Conservation (phyloP, 305 asterid genomes). For the Solanum hybrid region DNA sequence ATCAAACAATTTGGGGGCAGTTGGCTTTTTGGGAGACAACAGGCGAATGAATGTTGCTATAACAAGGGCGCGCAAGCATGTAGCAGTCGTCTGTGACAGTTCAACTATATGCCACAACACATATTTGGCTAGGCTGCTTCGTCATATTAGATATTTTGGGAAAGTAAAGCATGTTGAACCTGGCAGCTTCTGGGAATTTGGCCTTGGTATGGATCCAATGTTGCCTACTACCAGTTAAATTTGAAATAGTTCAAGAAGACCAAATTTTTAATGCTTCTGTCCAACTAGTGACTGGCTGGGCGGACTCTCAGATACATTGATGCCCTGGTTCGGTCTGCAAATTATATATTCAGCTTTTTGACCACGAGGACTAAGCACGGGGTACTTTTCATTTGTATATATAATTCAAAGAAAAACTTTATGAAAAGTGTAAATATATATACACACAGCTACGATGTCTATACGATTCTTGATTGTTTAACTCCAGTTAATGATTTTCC, state of each 20-base stretch:
- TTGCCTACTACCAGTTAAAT: slow-evolving; percentile 32
- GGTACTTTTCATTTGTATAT: slow-evolving; percentile 4
- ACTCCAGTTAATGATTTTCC: background rate
- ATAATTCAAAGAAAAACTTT: background rate
- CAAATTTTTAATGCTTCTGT: background rate
- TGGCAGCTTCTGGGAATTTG: slow-evolving; percentile 75
- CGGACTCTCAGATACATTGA: background rate
- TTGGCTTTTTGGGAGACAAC: slow-evolving; percentile 95
- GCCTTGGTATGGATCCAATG: slow-evolving; percentile 83
- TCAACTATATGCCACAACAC: slow-evolving; percentile 96
- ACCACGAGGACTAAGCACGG: background rate
- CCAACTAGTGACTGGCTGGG: background rate
- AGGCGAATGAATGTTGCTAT: slow-evolving; percentile 93
- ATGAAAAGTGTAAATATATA: background rate
- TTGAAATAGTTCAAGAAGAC: background rate
- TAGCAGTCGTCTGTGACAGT: slow-evolving; percentile 85
- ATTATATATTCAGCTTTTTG: background rate
- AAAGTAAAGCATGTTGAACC: slow-evolving; percentile 84
- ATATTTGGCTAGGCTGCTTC: slow-evolving; percentile 80
- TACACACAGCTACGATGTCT: background rate
- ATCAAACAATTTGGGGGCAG: slow-evolving; percentile 91
- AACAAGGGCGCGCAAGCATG: slow-evolving; percentile 95
- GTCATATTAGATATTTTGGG: slow-evolving; percentile 84
- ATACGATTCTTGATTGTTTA: background rate
- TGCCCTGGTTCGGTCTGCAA: background rate